Base-by-base conservation (phyloP, 148 eudicot species). In the Camellia lanceoleosa region DNA sequence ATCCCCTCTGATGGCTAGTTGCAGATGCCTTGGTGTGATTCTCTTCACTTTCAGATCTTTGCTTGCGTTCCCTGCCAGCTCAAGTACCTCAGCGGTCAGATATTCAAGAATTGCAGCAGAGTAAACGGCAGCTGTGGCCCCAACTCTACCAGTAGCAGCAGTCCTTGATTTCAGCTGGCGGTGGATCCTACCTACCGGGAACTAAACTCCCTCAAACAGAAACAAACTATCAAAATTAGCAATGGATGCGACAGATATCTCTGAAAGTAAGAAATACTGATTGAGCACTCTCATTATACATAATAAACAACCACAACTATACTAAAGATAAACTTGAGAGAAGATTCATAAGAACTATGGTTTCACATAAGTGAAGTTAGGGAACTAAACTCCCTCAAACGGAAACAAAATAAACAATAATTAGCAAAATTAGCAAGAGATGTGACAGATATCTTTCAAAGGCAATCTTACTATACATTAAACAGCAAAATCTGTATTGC, bases 1-100 rank as follows among this genome's bases (percentile, higher is more conserved):
- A 43, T 92, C 94, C 44, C 97, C 97, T 67, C 97, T 86, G 68
- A 91, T 92, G 20, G 94, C 97, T 54, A 92, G 86, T 88, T 92
- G 97, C 63, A 91, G 81, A 71, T 92, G 97, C 87, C 97, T 85
- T 2, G 97, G 97, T 16, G 92, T 92, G 75, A 92, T 92, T 79
- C 97, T 92, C 88, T 92, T 92, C 72, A 92, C 97, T 64, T 92
- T 92, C 71, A 91, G 89, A 88, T 92, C 97, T 80, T 92, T 92
- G 91, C 97, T 92, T 1, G 97, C 94, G 44, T 92, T 92, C 77
- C 97, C 97, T 73, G 97, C 94, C 44, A 92, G 71, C 71, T 92
- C 97, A 0, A 92, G 90, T 19, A 92, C 97, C 81, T 90, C 94
- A 55, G 97, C 97, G 2, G 97, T 92, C 78, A 92, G 84, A 82